Base-by-base conservation (phyloP, 1,284 basidiomycete genomes). In the Mycena citricolor region DNA sequence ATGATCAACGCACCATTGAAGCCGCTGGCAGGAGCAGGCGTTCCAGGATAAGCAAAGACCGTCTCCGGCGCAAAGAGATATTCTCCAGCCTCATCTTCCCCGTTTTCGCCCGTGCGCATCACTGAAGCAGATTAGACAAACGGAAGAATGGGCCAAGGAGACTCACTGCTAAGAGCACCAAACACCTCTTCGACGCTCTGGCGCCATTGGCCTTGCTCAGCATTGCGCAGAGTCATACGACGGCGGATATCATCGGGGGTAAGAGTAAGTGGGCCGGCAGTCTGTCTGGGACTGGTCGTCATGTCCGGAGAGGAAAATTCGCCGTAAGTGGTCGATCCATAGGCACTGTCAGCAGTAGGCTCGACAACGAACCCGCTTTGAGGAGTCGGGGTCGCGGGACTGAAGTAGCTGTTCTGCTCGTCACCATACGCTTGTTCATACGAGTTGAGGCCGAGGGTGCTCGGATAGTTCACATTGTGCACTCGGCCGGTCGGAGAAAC, bases 191-290 rank as follows among this genome's bases (percentile, higher is more conserved):
- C 81, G 16, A 54, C 74, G 57, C 37, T 72, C 66, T 20, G 63
- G 43, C 29, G 49, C 33, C 47, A 42, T 5, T 28, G 44, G 14
- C 30, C 40, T 13, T 12, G 21, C 8, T 57, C 51, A 10, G 53
- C 49, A 23, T 48, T 34, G 8, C 49, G 37, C 39, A 52, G 54
- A 42, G 61, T 53, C 41, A 77, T 64, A 21, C 65, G 57, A 4
- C 69, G 64, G 4, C 66, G 63, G 52, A 90, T 86, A 55, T 86
- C 85, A 28, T 85, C 83, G 0, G 78, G 65, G 4, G 76, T 81
- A 35, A 91, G 72, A 6, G 79, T 70, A 36, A 80, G 56, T 4
- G 89, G 76, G 25, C 90, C 89, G 21, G 66, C 62, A 0, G 79
- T 70, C 61, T 92, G 90, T 4, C 77, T 78, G 8, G 90, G 90